Evolutionary conservation across 768 basidiomycete genomes (phyloP).

Genomic region (Sporobolomyces phaffii): DNA sequence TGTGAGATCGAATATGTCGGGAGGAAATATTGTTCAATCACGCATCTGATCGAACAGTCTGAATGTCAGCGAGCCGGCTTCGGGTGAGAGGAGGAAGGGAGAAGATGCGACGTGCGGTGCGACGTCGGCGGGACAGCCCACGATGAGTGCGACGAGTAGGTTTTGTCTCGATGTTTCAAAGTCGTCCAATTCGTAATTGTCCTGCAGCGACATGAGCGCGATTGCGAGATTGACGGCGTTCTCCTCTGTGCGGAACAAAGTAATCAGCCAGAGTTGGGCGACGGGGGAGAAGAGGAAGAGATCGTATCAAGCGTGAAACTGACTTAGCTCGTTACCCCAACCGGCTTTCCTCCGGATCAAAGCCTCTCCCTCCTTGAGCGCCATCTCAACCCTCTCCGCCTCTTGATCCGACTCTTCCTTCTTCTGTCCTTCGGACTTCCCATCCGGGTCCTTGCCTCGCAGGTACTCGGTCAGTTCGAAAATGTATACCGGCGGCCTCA

Average conservation of each 20-base stretch:
- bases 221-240: slow-evolving; percentile 77
- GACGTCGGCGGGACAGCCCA: slow-evolving; percentile 67
- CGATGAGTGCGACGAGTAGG: slow-evolving; percentile 70
- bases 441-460: slow-evolving; percentile 51
- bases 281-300: background rate
- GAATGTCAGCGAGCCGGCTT: background rate
- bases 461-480: slow-evolving; percentile 73
- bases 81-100: slow-evolving; percentile 27
- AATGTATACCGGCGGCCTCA: slow-evolving; percentile 77
- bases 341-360: slow-evolving; percentile 74
- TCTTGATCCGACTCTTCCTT: slow-evolving; percentile 59
- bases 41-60: slow-evolving; percentile 52
- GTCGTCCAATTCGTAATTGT: slow-evolving; percentile 74
- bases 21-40: slow-evolving; percentile 89
- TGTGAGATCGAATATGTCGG: slow-evolving; percentile 85
- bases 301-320: no score
- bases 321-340: slow-evolving; percentile 85
- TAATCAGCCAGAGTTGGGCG: background rate
- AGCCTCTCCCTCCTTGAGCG: slow-evolving; percentile 68
- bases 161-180: slow-evolving; percentile 73
- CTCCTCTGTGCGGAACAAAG: slow-evolving; percentile 79
- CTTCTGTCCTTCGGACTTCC: slow-evolving; percentile 42
- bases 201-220: slow-evolving; percentile 64
- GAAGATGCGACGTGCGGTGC: slow-evolving; percentile 70
- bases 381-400: slow-evolving; percentile 73